Conservation (phyloP, 2,329 filamentous ascomycete species). For the Hirsutella minnesotensis region DNA sequence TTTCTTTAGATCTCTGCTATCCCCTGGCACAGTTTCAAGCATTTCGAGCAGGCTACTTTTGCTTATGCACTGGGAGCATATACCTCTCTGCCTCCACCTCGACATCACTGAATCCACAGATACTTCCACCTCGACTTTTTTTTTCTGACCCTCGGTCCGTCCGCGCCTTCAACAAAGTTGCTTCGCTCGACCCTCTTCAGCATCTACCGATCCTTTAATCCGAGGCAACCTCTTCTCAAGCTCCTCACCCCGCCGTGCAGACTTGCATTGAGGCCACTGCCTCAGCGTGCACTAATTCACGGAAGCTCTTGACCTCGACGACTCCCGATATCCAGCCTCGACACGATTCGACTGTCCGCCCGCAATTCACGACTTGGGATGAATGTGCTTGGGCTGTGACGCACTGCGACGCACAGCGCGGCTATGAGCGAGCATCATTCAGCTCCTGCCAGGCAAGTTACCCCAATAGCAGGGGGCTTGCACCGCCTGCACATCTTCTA, state of each 20-base stretch:
- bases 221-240: no score
- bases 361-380: constrained; percentile 7
- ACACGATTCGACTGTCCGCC: background rate
- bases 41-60: no score
- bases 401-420: constrained; percentile 18
- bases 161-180: background rate
- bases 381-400: constrained; percentile 7
- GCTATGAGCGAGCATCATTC: constrained; percentile 54
- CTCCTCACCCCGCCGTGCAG: no score
- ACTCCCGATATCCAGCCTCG: background rate
- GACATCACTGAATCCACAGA: background rate
- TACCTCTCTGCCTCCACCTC: background rate
- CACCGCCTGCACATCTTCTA: background rate
- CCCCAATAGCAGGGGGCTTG: background rate
- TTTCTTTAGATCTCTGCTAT: constrained; percentile 1
- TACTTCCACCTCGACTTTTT: background rate
- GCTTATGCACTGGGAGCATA: background rate
- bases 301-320: background rate
- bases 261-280: no score
- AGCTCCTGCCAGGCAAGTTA: constrained; percentile 35
- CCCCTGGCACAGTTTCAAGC: constrained; percentile 2
- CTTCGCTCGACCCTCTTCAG: background rate
- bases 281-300: no score
- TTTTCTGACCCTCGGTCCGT: background rate
- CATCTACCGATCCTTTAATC: background rate